Conservation (phyloP, 345 rosid species). For the Balakata baccata region DNA sequence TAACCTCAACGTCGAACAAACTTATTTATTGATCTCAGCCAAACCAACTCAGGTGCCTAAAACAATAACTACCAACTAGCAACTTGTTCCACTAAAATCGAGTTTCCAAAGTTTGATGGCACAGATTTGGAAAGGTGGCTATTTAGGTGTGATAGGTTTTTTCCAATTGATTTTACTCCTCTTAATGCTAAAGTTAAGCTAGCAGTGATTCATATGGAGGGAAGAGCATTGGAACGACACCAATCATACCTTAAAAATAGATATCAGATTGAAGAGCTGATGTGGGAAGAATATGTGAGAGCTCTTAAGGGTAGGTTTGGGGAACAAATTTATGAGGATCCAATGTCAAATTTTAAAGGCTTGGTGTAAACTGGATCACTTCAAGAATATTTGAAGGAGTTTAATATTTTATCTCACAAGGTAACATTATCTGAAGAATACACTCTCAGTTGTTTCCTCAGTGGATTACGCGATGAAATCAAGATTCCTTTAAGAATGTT, state of each 20-base stretch:
- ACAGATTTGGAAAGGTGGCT: neutral
- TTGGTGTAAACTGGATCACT: neutral
- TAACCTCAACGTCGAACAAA: no score
- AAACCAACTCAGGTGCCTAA: no score
- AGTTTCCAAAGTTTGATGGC: neutral
- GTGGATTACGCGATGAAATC: neutral
- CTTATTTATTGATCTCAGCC: no score
- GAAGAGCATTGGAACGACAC: no score
- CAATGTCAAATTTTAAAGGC: neutral
- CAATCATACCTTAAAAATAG: no score
- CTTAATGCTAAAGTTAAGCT: neutral
- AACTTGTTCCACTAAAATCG: neutral
- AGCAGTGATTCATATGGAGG: neutral
- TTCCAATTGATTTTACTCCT: neutral
- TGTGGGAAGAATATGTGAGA: neutral
- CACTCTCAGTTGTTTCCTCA: neutral
- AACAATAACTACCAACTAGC: neutral
- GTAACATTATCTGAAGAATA: neutral
- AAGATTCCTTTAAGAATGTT: neutral
- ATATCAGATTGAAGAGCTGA: neutral
- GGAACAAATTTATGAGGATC: neutral
- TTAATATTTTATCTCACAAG: neutral
- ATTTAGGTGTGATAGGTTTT: neutral
- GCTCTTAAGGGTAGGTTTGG: neutral
- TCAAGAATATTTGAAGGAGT: neutral